Conservation (phyloP, 768 basidiomycete genomes). For the Dentipellis fragilis region DNA sequence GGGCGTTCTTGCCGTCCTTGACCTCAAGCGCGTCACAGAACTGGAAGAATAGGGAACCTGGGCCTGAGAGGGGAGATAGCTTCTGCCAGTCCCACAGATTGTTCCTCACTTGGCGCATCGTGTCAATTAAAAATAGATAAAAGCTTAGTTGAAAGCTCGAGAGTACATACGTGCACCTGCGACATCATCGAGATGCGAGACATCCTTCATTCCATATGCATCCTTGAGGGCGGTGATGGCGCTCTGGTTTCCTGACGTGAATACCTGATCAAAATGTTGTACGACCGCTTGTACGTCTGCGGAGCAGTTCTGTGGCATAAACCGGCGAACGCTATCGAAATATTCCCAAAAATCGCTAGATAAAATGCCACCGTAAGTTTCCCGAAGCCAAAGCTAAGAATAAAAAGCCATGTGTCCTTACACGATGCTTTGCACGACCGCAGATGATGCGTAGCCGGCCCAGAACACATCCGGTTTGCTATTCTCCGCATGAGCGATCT, state of each 20-base stretch:
- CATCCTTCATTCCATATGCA: constrained; percentile 42
- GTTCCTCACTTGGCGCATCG: constrained; percentile 21
- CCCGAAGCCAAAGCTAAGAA: constrained; percentile 15
- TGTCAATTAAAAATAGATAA: neutral
- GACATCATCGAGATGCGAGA: constrained; percentile 58
- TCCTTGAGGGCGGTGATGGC: constrained; percentile 47
- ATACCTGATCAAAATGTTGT: constrained; percentile 47
- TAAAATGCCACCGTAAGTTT: neutral
- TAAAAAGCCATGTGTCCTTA: constrained; percentile 8
- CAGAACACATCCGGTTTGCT: constrained; percentile 52
- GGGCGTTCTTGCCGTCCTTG: constrained; percentile 43
- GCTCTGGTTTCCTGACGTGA: constrained; percentile 30
- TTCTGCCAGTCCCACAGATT: constrained; percentile 63
- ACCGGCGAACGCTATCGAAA: constrained; percentile 57
- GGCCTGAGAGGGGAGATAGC: constrained; percentile 42
- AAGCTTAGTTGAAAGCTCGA: neutral
- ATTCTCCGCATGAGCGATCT: neutral
- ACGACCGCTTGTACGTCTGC: constrained; percentile 62
- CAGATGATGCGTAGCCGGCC: constrained; percentile 59
- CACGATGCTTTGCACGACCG: constrained; percentile 53
- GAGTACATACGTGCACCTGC: constrained; percentile 40
- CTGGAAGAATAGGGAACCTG: constrained; percentile 36
- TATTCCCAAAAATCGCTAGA: constrained; percentile 50
- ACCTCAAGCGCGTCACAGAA: constrained; percentile 65
- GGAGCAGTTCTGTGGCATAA: constrained; percentile 67